Evolutionary conservation across 352 stramenopile species (phyloP).

Genomic region (Phytophthora meadii): DNA sequence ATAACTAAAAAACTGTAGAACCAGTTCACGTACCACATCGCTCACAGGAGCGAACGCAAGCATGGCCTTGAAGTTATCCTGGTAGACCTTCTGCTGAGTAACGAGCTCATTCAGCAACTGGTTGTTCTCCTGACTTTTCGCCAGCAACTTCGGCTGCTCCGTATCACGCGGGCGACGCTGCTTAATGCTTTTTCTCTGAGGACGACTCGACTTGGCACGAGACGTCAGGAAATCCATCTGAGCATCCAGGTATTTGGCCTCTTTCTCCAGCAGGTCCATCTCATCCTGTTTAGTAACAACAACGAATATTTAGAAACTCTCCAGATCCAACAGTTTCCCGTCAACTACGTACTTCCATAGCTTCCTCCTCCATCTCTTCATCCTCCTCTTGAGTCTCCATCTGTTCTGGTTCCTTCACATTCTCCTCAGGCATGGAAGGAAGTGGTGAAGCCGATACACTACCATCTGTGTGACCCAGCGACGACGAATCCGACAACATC

Average conservation of each 20-base stretch:
- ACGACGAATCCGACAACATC: slow-evolving; percentile 24
- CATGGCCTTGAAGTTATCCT: slow-evolving; percentile 85
- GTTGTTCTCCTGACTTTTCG: slow-evolving; percentile 57
- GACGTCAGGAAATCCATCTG: slow-evolving; percentile 73
- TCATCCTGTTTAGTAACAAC: slow-evolving; percentile 47
- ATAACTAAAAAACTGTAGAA: background rate
- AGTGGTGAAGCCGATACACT: slow-evolving; percentile 39
- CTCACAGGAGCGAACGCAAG: slow-evolving; percentile 77
- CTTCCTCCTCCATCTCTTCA: slow-evolving; percentile 45
- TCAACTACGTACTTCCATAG: slow-evolving; percentile 35
- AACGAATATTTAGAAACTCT: background rate
- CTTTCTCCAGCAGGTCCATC: slow-evolving; percentile 66
- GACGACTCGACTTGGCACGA: slow-evolving; percentile 49
- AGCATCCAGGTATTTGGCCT: slow-evolving; percentile 73
- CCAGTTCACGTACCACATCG: slow-evolving; percentile 53
- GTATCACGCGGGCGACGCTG: slow-evolving; percentile 51
- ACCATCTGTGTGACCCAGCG: slow-evolving; percentile 25
- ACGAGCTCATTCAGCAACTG: slow-evolving; percentile 64
- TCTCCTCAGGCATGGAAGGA: slow-evolving; percentile 42
- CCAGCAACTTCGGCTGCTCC: slow-evolving; percentile 48
- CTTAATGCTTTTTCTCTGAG: slow-evolving; percentile 55
- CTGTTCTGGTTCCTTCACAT: slow-evolving; percentile 5
- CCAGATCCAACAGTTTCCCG: background rate
- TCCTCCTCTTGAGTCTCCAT: slow-evolving; percentile 31
- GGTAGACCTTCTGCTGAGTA: slow-evolving; percentile 71